Percentiles rank a stretch among this genome's conserved stretches.
Conservation (phyloP, 2,329 filamentous ascomycete genomes). For the Trichoderma koningiopsis region DNA sequence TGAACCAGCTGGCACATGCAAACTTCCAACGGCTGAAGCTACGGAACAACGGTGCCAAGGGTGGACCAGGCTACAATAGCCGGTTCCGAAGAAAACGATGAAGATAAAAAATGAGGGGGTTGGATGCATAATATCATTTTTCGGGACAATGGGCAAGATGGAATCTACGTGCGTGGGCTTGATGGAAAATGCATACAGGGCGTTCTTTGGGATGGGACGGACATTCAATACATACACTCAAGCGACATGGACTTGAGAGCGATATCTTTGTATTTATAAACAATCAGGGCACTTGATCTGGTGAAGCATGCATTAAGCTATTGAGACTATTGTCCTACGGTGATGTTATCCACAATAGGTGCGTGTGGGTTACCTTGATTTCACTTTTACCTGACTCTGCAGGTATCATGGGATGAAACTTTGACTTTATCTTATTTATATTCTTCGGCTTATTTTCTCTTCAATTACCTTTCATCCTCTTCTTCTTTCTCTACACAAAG, state of each 20-base stretch:
- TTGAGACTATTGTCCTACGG: neutral
- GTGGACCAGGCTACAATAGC: slow-evolving; percentile 59
- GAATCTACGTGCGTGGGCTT: slow-evolving; percentile 3
- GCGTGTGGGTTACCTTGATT: neutral
- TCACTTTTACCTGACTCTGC: neutral
- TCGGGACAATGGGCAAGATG: neutral
- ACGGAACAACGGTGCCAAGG: slow-evolving; percentile 63
- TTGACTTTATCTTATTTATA: neutral
- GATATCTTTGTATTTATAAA: neutral
- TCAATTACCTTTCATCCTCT: neutral
- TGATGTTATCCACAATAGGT: neutral
- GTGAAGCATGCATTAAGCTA: neutral
- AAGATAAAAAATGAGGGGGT: neutral
- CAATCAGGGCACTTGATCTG: neutral
- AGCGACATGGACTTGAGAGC: neutral
- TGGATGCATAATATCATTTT: neutral
- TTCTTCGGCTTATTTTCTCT: neutral
- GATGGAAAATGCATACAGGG: slow-evolving; percentile 15
- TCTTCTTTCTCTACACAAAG: neutral
- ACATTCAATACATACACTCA: neutral
- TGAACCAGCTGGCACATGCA: slow-evolving; percentile 64
- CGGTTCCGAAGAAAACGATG: slow-evolving; percentile 56
- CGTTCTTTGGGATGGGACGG: slow-evolving; percentile 13
- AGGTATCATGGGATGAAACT: neutral
- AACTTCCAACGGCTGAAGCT: slow-evolving; percentile 70